Percentiles rank a stretch among this genome's conserved stretches.
These are phyloP conservation scores for Aureobasidium sp. DNA, from an alignment of 2,329 filamentous ascomycete species.

Conservation along the genomic window DNA sequence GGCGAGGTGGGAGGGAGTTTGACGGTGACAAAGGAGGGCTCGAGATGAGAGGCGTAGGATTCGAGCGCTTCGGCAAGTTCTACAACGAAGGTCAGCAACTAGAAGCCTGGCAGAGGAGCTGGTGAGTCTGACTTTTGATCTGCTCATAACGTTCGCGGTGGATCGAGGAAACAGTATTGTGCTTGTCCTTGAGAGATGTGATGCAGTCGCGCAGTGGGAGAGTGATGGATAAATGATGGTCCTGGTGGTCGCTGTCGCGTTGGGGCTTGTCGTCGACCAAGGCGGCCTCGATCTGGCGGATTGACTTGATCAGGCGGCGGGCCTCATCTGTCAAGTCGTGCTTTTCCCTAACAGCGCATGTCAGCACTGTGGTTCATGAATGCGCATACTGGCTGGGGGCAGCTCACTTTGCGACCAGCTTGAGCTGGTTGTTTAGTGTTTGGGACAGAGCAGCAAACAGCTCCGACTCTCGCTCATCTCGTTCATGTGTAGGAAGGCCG, in stretches of 20 bases:
- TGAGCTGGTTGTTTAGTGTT: constrained; percentile 83
- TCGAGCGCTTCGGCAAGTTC: constrained; percentile 90
- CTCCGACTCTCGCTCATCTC: constrained; percentile 82
- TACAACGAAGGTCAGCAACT: constrained; percentile 29
- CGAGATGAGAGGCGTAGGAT: constrained; percentile 93
- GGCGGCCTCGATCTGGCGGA: constrained; percentile 89
- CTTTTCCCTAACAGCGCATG: constrained; percentile 57
- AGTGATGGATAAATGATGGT: constrained; percentile 67
- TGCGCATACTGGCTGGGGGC: background rate
- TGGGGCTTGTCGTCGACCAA: constrained; percentile 67
- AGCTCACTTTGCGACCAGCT: constrained; percentile 61
- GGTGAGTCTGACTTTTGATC: constrained; percentile 66
- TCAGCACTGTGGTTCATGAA: background rate
- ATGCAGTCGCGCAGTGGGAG: constrained; percentile 78
- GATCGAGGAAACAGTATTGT: constrained; percentile 67
- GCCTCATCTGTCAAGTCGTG: constrained; percentile 86
- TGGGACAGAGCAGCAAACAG: constrained; percentile 88
- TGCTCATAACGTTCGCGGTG: constrained; percentile 92
- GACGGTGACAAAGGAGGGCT: constrained; percentile 78
- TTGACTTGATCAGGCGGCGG: constrained; percentile 72
- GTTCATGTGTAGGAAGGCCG: constrained; percentile 86
- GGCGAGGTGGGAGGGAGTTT: constrained; percentile 74
- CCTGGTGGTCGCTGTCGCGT: constrained; percentile 57
- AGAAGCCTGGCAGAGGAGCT: constrained; percentile 13
- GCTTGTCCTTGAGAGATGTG: constrained; percentile 75